phyloP scores from a whole-genome alignment of 2,329 filamentous ascomycete species.

The Macrophomina pseudophaseolina region DNA sequence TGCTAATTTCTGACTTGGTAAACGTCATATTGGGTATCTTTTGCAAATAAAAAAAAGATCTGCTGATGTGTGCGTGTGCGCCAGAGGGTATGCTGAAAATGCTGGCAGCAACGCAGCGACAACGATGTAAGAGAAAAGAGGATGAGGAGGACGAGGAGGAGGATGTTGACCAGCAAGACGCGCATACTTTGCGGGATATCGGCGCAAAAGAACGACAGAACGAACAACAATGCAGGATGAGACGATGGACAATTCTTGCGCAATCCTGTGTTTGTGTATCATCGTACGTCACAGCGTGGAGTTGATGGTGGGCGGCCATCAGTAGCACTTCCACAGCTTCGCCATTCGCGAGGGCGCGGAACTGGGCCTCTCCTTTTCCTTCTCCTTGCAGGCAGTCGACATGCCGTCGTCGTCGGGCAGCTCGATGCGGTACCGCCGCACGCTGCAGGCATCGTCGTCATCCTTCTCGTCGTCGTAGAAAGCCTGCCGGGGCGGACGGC shows the following conservation, averaged over 20 bases:
- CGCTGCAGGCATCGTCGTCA: slow-evolving; percentile 40
- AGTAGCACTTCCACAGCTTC: background rate
- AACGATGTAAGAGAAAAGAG: background rate
- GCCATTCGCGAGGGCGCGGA: slow-evolving; percentile 2
- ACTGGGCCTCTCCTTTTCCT: slow-evolving; percentile 14
- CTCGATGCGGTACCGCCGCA: slow-evolving; percentile 44
- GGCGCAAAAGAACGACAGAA: background rate
- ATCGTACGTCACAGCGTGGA: background rate
- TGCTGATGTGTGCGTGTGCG: background rate
- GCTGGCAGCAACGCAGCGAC: background rate
- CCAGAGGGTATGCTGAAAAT: background rate
- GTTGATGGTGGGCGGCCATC: background rate
- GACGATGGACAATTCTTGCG: slow-evolving; percentile 12
- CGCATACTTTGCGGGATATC: background rate
- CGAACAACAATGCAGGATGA: background rate
- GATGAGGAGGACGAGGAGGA: too few species aligned
- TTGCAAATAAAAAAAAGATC: slow-evolving; percentile 2
- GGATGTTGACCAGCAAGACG: slow-evolving; percentile 8
- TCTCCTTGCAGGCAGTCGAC: background rate
- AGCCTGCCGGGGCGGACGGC: slow-evolving; percentile 32
- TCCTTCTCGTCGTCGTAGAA: slow-evolving; percentile 40
- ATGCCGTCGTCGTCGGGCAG: slow-evolving; percentile 33
- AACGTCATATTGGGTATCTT: slow-evolving; percentile 26
- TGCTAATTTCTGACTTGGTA: slow-evolving; percentile 14
- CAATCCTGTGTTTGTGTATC: slow-evolving; percentile 3